Conservation (phyloP, 176 grass and related monocot genomes). For the Juncus effusus region DNA sequence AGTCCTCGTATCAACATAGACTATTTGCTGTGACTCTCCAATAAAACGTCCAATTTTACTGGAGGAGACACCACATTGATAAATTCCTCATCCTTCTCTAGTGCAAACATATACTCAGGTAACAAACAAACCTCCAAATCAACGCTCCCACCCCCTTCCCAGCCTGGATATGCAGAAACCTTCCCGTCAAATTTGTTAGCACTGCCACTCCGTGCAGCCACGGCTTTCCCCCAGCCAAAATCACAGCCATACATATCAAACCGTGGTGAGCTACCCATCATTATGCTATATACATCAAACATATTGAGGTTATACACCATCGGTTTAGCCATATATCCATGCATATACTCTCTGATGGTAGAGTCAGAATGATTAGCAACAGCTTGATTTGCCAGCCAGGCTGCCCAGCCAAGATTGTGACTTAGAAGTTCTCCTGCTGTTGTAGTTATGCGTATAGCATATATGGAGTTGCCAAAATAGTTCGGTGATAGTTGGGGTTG, state of each 20-base stretch:
- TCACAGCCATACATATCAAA: constrained; percentile 41
- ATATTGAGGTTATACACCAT: background rate
- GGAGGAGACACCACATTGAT: constrained; percentile 26
- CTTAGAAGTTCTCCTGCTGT: constrained; percentile 33
- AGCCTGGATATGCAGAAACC: no score
- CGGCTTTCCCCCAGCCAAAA: constrained; percentile 43
- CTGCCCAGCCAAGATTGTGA: constrained; percentile 27
- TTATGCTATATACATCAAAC: background rate
- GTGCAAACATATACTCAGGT: constrained; percentile 40
- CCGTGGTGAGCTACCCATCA: constrained; percentile 35
- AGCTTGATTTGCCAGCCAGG: constrained; percentile 34
- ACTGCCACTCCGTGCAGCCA: constrained; percentile 52
- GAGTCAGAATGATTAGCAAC: constrained; percentile 35
- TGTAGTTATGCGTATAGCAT: background rate
- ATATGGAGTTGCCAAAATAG: constrained; percentile 37
- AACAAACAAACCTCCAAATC: constrained; percentile 45
- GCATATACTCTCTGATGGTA: background rate
- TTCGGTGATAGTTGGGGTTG: constrained; percentile 6
- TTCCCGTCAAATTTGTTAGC: no score
- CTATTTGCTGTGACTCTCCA: background rate
- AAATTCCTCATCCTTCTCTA: constrained; percentile 55
- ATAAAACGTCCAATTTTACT: constrained; percentile 7
- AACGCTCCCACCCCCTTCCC: constrained; percentile 41
- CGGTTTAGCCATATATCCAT: constrained; percentile 36
- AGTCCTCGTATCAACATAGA: no score